A percentile compares a stretch with the other conserved stretches of the same genome.
Conservation (phyloP, 2,329 filamentous ascomycete species). For the Ophiostoma piceae region DNA sequence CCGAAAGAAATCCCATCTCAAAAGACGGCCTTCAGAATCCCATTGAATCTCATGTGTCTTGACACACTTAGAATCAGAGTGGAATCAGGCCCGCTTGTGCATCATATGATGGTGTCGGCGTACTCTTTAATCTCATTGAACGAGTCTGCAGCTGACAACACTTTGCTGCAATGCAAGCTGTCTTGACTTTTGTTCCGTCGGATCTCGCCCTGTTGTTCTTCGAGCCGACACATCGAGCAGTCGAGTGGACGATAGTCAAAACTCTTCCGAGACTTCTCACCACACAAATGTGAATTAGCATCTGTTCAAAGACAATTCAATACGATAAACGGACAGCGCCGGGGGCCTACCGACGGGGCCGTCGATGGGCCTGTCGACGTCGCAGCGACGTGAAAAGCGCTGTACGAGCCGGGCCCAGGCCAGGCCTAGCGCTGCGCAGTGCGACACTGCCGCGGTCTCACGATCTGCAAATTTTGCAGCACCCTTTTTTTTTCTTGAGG, state of each 20-base stretch:
- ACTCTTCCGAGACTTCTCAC: neutral
- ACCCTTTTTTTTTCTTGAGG: neutral
- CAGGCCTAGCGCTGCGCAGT: neutral
- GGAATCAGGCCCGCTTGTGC: neutral
- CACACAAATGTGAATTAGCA: neutral
- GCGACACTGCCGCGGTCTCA: neutral
- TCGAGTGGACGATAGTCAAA: neutral
- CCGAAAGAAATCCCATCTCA: too few species aligned
- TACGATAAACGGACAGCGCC: neutral
- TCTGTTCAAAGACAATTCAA: neutral
- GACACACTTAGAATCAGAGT: too few species aligned
- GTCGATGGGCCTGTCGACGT: neutral
- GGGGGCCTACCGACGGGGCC: constrained; percentile 6
- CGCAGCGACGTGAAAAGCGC: neutral
- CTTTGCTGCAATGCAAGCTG: neutral
- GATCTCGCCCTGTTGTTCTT: neutral
- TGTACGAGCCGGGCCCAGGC: neutral
- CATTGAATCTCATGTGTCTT: too few species aligned
- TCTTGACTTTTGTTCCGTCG: neutral
- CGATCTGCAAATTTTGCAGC: constrained; percentile 1
- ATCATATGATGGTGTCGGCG: neutral
- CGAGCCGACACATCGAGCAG: neutral
- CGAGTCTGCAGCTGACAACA: neutral
- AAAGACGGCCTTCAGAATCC: too few species aligned
- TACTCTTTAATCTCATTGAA: neutral